These are phyloP conservation scores for Acephala macrosclerotiorum DNA, from an alignment of 2,329 filamentous ascomycete species.

Conservation along the genomic window DNA sequence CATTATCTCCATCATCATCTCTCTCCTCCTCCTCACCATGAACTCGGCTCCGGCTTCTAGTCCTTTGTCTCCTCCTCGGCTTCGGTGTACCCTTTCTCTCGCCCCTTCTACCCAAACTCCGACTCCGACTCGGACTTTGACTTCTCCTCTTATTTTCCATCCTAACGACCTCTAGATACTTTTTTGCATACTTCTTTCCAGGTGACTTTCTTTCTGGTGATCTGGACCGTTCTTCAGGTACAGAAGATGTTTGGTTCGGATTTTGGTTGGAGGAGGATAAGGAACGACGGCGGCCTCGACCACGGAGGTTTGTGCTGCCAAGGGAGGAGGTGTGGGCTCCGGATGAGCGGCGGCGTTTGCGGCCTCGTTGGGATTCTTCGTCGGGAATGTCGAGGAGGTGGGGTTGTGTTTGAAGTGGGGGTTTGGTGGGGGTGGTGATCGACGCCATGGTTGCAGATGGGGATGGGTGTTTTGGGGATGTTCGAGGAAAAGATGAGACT, in stretches of 20 bases:
- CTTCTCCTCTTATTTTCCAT: conserved; percentile 29
- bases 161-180: not conserved
- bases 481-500: not conserved
- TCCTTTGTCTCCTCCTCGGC: conserved; percentile 35
- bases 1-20: conserved; percentile 7
- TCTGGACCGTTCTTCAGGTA: not conserved
- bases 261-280: conserved; percentile 15
- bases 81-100: conserved; percentile 15
- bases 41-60: conserved; percentile 30
- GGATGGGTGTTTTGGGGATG: not conserved
- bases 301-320: conserved; percentile 37
- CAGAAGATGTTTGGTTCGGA: not conserved
- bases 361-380: conserved; percentile 37
- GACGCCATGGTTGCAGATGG: conserved; percentile 4
- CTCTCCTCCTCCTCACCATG: conserved; percentile 9
- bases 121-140: conserved; percentile 34
- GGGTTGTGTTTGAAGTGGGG: not conserved
- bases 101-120: conserved; percentile 16
- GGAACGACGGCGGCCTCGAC: conserved; percentile 39
- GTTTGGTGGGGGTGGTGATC: not conserved
- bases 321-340: conserved; percentile 26
- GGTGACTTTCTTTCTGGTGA: conserved; percentile 11
- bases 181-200: conserved; percentile 31
- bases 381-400: conserved; percentile 25
- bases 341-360: conserved; percentile 41